These are phyloP conservation scores for Thelephora aurantiotincta DNA, from an alignment of 768 basidiomycete species.

Conservation along the genomic window DNA sequence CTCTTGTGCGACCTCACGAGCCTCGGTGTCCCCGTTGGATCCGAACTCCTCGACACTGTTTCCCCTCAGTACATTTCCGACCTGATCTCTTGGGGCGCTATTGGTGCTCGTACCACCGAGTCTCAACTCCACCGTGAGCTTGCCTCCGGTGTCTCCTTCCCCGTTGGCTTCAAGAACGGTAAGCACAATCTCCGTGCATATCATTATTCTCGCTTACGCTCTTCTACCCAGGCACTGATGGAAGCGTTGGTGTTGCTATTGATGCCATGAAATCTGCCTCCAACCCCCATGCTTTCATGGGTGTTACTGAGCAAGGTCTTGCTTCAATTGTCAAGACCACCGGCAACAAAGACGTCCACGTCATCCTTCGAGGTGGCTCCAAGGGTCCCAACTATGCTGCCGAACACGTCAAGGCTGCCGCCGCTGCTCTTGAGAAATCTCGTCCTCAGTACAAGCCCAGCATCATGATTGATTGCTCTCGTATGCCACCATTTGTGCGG, in stretches of 20 bases:
- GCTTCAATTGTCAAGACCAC: conserved; percentile 89
- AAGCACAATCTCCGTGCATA: conserved; percentile 2
- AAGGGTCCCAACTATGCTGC: conserved; percentile 80
- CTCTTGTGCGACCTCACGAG: conserved; percentile 86
- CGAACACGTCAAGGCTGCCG: conserved; percentile 56
- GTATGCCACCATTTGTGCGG: conserved; percentile 26
- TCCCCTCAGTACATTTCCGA: conserved; percentile 78
- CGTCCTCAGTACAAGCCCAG: conserved; percentile 37
- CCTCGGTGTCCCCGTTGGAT: conserved; percentile 85
- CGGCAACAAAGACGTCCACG: conserved; percentile 66
- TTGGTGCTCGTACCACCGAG: conserved; percentile 95
- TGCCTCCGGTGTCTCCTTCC: conserved; percentile 92
- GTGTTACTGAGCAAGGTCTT: conserved; percentile 73
- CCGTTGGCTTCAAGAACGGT: conserved; percentile 98
- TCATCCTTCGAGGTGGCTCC: conserved; percentile 89
- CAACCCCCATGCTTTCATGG: conserved; percentile 95
- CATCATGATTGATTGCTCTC: conserved; percentile 82
- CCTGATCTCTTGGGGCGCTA: conserved; percentile 86
- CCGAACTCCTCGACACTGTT: conserved; percentile 81
- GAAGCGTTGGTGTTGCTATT: conserved; percentile 76
- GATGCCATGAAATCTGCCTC: conserved; percentile 92
- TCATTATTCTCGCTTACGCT: not conserved
- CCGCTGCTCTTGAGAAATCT: conserved; percentile 50
- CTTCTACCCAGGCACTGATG: conserved; percentile 54
- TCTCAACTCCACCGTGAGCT: conserved; percentile 95